phyloP scores from a whole-genome alignment of 2,329 filamentous ascomycete species.

The Xylariaceae sp. region DNA sequence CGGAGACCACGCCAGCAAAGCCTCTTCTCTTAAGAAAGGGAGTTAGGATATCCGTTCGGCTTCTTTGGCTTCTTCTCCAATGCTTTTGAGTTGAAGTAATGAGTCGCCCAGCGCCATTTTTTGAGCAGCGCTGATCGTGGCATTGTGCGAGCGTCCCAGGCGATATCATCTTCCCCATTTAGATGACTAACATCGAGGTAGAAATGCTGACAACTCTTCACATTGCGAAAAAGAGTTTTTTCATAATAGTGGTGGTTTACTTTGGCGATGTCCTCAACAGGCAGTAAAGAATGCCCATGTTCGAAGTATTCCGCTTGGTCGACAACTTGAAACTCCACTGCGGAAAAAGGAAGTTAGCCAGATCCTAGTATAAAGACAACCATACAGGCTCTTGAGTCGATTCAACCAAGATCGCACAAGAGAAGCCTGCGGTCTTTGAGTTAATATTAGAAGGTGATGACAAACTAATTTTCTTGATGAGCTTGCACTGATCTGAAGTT shows the following conservation, averaged over 20 bases:
- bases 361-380: too few species aligned
- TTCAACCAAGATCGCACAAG: too few species aligned
- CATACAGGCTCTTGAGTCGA: too few species aligned
- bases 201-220: not conserved
- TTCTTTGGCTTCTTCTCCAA: not conserved
- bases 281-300: not conserved
- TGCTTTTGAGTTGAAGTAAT: not conserved
- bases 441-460: not conserved
- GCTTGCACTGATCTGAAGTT: not conserved
- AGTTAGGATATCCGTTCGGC: not conserved
- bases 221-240: not conserved
- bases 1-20: too few species aligned
- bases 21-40: not conserved
- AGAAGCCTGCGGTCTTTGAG: too few species aligned
- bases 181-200: not conserved
- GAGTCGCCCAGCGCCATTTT: not conserved
- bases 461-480: not conserved
- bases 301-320: not conserved
- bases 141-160: not conserved
- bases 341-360: too few species aligned
- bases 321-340: not conserved
- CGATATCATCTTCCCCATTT: not conserved
- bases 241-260: not conserved
- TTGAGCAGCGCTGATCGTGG: not conserved
- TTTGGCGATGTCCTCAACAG: not conserved